Evolutionary conservation across 2,329 filamentous ascomycete genomes (phyloP).

Genomic region (Eurotiales sp.): DNA sequence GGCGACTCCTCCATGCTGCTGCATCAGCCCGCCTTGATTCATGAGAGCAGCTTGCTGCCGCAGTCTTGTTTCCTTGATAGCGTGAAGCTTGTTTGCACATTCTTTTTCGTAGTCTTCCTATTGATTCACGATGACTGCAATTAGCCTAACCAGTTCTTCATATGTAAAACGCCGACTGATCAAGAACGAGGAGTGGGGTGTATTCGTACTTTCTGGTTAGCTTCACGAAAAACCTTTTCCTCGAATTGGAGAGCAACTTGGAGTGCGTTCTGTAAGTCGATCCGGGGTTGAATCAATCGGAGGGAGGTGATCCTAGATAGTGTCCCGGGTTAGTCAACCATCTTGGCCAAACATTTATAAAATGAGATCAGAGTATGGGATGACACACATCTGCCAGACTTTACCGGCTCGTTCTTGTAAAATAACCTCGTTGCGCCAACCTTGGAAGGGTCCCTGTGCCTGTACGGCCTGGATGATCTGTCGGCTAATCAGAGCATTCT

Average conservation of each 20-base stretch:
- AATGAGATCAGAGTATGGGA: conserved; percentile 12
- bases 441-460: conserved; percentile 39
- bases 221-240: conserved; percentile 42
- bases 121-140: background rate
- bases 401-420: conserved; percentile 38
- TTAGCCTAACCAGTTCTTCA: background rate
- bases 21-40: conserved; percentile 33
- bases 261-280: conserved; percentile 35
- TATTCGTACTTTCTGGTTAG: conserved; percentile 29
- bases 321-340: background rate
- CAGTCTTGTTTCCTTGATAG: conserved; percentile 43
- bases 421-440: conserved; percentile 43
- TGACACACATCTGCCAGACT: conserved; percentile 43
- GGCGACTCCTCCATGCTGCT: conserved; percentile 18
- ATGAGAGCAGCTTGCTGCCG: conserved; percentile 27
- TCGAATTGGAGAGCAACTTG: conserved; percentile 44
- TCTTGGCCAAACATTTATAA: background rate
- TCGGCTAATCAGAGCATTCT: conserved; percentile 36
- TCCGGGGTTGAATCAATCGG: conserved; percentile 42
- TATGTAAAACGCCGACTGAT: background rate
- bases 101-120: conserved; percentile 43
- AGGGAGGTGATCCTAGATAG: conserved; percentile 41
- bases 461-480: conserved; percentile 39
- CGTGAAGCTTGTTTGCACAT: conserved; percentile 42
- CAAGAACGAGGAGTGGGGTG: background rate